Base-by-base conservation (phyloP, 2,329 filamentous ascomycete genomes). In the Fulvia fulva region DNA sequence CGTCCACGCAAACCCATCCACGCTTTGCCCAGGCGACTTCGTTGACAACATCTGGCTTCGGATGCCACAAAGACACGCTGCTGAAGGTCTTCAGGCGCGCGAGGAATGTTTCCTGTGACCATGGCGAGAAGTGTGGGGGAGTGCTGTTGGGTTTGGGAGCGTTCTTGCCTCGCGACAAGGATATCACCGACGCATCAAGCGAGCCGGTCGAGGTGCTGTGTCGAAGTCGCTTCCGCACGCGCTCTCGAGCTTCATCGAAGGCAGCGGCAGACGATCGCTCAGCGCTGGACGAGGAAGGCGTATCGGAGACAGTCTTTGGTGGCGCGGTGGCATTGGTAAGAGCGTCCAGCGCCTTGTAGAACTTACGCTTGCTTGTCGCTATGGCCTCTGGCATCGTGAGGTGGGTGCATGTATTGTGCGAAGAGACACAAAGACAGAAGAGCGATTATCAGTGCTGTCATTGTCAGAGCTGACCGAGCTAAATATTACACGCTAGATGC, bases 1-100 rank as follows among this genome's bases (percentile, higher is more conserved):
- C 86, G 66, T 88, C 88, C 47, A 88, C 85, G 68, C 93, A 97
- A 3, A 87, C 81, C 93, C 94, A 99, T 0, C 93, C 93, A 58
- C 89, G 80, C 78, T 93, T 96, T 0, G 92, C 92, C 94, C 94
- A 99, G 72, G 91, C 88, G 7, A 97, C 86, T 75, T 97, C 94
- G 70, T 86, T 91, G 66, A 97, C 87, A 32, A 80, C 81, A 53
- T 92, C 84, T 0, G 94, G 92, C 72, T 97, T 97, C 0, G 90
- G 89, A n/a, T 89, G 88, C 93, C 93, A 99, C 71, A 89, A 84
- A 55, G 91, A 94, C 50, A 97, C 86, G 65, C 93, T 91, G 70
- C 93, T 89, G 71, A 96, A 99, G 0, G 91, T 95, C 60, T 88
- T 88, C 26, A 99, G 80, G 23, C 94, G 81, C 66, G 83, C 85